Evolutionary conservation across 352 stramenopile genomes (phyloP).

Genomic region (Globisporangium middletonii): DNA sequence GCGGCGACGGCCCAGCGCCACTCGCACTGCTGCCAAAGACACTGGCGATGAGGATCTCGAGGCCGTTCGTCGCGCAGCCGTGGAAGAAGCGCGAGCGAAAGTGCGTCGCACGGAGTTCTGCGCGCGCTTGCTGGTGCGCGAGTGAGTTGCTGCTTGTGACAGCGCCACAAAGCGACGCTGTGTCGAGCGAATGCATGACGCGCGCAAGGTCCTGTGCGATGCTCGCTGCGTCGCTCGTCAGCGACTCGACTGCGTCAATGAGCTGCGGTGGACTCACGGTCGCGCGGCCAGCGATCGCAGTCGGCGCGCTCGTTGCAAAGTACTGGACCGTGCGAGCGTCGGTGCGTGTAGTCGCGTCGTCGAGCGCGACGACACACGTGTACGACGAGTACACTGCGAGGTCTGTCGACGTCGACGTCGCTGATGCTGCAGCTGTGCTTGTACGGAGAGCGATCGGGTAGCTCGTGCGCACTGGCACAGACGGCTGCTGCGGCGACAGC

Average conservation of each 20-base stretch:
- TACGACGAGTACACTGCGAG: neutral
- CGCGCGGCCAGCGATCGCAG: neutral
- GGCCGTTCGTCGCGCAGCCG: neutral
- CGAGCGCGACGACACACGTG: neutral
- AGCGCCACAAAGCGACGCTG: neutral
- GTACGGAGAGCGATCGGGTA: neutral
- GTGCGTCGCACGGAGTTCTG: neutral
- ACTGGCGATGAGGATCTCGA: neutral
- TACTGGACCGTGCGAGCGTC: neutral
- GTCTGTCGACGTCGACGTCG: neutral
- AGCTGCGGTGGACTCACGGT: neutral
- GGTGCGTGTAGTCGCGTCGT: neutral
- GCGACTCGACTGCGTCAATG: neutral
- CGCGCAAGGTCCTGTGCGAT: neutral
- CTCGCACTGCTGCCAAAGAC: neutral
- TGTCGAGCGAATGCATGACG: neutral
- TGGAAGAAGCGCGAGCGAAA: constrained; percentile 1
- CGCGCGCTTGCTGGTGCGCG: neutral
- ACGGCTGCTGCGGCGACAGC: no score
- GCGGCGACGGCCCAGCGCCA: neutral
- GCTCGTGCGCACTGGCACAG: neutral
- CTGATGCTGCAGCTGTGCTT: neutral
- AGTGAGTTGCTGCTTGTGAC: neutral
- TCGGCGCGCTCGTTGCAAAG: neutral
- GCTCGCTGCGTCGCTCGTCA: neutral